These are phyloP conservation scores for Tolypocladium nubicola DNA, from an alignment of 2,329 filamentous ascomycete genomes.

Conservation along the genomic window DNA sequence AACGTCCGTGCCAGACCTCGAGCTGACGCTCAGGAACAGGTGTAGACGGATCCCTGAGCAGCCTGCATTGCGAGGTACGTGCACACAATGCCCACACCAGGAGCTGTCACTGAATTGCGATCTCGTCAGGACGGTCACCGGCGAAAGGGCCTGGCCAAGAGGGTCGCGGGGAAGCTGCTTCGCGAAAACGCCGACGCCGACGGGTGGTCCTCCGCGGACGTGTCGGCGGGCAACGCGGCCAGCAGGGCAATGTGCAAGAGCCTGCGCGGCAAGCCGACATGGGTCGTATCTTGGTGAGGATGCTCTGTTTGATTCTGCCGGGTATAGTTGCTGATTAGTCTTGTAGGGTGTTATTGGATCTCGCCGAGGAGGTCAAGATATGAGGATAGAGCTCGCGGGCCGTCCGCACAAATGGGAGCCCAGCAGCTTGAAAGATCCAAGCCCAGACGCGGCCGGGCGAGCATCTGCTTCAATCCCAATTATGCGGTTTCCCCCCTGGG, in stretches of 20 bases:
- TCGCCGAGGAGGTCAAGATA: background rate
- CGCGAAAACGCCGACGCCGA: conserved; percentile 35
- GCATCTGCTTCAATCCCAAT: no score
- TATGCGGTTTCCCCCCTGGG: no score
- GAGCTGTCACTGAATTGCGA: background rate
- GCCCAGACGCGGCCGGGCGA: background rate
- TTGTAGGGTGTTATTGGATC: background rate
- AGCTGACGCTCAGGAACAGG: conserved; percentile 22
- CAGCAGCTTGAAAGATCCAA: background rate
- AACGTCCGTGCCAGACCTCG: background rate
- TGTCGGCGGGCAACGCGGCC: conserved; percentile 46
- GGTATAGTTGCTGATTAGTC: background rate
- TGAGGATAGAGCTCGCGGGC: no score
- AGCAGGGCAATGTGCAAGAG: conserved; percentile 54
- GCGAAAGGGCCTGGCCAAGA: conserved; percentile 52
- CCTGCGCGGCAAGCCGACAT: conserved; percentile 44
- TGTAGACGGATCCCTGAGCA: conserved; percentile 49
- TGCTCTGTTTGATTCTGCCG: background rate
- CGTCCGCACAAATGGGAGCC: no score
- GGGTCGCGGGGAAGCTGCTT: conserved; percentile 47
- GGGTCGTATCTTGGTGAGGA: conserved; percentile 49
- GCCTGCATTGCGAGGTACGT: conserved; percentile 46
- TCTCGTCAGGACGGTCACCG: conserved; percentile 37
- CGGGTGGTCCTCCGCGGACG: conserved; percentile 51
- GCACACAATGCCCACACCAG: background rate